Evolutionary conservation across 345 rosid species (phyloP).

Genomic region (Rubroshorea leprosula): DNA sequence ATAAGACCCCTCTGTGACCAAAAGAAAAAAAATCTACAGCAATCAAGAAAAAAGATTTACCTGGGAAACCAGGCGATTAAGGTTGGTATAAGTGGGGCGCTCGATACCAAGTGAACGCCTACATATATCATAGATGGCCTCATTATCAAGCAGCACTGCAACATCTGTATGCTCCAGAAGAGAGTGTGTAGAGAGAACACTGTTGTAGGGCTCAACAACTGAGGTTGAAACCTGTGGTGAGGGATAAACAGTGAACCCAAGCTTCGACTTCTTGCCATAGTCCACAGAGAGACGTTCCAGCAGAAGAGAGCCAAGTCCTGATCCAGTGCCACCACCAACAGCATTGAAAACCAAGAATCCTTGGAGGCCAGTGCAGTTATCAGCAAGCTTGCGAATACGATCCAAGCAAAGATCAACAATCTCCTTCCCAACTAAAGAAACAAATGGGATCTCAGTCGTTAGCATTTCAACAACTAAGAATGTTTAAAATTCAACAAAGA

Average conservation of each 20-base stretch:
- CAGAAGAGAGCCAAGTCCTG: constrained; percentile 32
- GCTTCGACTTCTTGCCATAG: constrained; percentile 33
- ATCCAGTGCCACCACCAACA: constrained; percentile 35
- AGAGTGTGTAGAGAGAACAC: constrained; percentile 44
- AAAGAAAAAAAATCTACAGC: neutral
- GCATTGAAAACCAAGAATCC: constrained; percentile 37
- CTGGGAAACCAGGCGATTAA: constrained; percentile 47
- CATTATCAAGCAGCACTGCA: constrained; percentile 33
- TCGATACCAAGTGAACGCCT: constrained; percentile 42
- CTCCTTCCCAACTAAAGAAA: constrained; percentile 34
- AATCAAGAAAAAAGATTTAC: constrained; percentile 2
- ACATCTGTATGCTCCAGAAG: constrained; percentile 43
- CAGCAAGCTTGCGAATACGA: constrained; percentile 32
- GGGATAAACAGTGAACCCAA: constrained; percentile 34
- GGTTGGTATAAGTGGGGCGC: constrained; percentile 43
- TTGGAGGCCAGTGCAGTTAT: constrained; percentile 34
- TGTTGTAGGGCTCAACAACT: constrained; percentile 47
- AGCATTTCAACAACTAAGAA: neutral
- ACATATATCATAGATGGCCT: constrained; percentile 42
- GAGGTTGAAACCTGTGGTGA: constrained; percentile 46
- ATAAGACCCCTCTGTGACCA: neutral
- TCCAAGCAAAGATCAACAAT: constrained; percentile 39
- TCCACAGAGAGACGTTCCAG: constrained; percentile 34
- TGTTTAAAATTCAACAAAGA: constrained; percentile 4
- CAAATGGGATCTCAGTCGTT: neutral